A percentile compares a stretch with the other conserved stretches of the same genome.
phyloP scores from a whole-genome alignment of 163 green algal species.

The Chlorella variabilis region DNA sequence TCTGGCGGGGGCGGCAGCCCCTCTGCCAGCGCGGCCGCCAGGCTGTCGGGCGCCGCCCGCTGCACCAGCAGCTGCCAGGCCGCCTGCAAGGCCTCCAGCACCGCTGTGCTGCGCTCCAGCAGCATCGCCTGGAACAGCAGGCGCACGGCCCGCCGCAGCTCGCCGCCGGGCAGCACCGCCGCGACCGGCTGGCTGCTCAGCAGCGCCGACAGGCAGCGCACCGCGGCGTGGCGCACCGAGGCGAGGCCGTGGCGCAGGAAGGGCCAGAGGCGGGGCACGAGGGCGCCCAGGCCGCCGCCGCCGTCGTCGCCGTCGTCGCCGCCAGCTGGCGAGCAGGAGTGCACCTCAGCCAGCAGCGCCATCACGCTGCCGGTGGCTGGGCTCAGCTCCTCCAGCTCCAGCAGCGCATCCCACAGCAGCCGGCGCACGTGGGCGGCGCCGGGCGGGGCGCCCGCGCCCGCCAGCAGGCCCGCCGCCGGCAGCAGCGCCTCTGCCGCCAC shows the following conservation, averaged over 20 bases:
- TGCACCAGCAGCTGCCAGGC: conserved; percentile 52
- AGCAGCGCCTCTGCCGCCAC: conserved; percentile 90
- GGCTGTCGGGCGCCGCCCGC: conserved; percentile 1
- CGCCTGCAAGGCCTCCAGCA: conserved; percentile 53
- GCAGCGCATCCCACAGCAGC: conserved; percentile 81
- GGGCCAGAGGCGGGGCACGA: conserved; percentile 85
- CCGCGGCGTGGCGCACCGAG: conserved; percentile 74
- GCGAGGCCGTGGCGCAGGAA: conserved; percentile 85
- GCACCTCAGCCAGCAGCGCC: conserved; percentile 69
- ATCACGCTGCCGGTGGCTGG: conserved; percentile 77
- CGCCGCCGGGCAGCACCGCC: conserved; percentile 42
- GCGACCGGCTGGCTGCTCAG: conserved; percentile 56
- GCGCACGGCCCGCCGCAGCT: conserved; percentile 48
- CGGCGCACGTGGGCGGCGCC: conserved; percentile 12
- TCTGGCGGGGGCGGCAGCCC: neutral
- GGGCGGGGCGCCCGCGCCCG: neutral
- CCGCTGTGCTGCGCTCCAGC: conserved; percentile 63
- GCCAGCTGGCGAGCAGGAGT: neutral
- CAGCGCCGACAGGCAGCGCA: conserved; percentile 75
- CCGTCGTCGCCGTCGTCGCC: neutral
- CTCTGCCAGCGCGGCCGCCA: neutral
- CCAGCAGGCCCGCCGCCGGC: conserved; percentile 65
- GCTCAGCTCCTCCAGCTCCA: conserved; percentile 86
- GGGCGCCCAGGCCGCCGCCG: conserved; percentile 46
- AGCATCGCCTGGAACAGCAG: conserved; percentile 88